Evolutionary conservation across 768 basidiomycete genomes (phyloP).

Genomic region (Boletus vinaceobasis): DNA sequence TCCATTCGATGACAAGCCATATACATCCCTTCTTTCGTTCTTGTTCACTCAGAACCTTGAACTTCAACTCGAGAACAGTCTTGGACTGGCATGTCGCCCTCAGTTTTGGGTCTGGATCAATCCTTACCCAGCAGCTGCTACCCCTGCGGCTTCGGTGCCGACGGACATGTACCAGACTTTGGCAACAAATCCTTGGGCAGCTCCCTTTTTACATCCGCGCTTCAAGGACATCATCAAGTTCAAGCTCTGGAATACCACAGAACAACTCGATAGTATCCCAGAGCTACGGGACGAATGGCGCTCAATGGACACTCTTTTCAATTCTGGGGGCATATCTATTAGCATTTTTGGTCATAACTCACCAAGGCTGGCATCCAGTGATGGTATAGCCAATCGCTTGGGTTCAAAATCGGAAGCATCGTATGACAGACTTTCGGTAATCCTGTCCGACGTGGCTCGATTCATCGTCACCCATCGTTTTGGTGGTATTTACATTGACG

Average conservation of each 20-base stretch:
- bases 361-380: conserved; percentile 8
- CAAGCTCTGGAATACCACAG: conserved; percentile 96
- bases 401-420: conserved; percentile 55
- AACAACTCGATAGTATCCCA: conserved; percentile 82
- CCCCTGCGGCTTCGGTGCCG: conserved; percentile 75
- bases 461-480: conserved; percentile 92
- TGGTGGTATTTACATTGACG: conserved; percentile 92
- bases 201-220: conserved; percentile 84
- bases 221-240: conserved; percentile 89
- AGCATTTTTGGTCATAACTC: conserved; percentile 40
- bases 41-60: conserved; percentile 90
- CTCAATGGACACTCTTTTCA: conserved; percentile 72
- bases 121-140: conserved; percentile 82
- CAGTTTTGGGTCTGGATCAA: conserved; percentile 98
- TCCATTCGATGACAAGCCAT: conserved; percentile 95
- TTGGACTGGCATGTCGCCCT: conserved; percentile 61
- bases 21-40: conserved; percentile 88
- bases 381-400: conserved; percentile 40
- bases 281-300: conserved; percentile 92
- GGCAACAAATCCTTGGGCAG: conserved; percentile 82
- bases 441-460: conserved; percentile 94
- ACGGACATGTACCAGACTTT: conserved; percentile 81
- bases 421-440: conserved; percentile 83
- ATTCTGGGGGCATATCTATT: conserved; percentile 79
- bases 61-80: conserved; percentile 50